Conservation (phyloP, 2,329 filamentous ascomycete species). For the Calcarisporium arbuscula region DNA sequence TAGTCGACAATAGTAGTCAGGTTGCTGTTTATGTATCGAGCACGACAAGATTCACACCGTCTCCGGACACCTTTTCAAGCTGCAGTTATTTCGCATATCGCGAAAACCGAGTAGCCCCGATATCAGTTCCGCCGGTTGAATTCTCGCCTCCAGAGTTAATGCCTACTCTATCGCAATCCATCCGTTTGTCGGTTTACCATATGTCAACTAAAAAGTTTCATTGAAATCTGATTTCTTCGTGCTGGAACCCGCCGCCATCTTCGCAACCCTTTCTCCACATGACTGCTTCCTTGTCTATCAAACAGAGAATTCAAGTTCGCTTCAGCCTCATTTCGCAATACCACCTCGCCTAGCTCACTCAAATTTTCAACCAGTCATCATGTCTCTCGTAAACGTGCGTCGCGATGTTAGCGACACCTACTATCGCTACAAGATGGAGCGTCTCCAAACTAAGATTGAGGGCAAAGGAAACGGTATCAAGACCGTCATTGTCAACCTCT, state of each 20-base stretch:
- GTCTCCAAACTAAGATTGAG: constrained; percentile 97
- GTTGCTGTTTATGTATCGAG: constrained; percentile 95
- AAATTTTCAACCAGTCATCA: constrained; percentile 47
- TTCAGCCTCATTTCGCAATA: not conserved
- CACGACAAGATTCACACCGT: constrained; percentile 81
- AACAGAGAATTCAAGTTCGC: not conserved
- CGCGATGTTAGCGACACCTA: constrained; percentile 97
- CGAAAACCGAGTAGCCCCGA: constrained; percentile 88
- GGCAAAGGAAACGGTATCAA: constrained; percentile 99
- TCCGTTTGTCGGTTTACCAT: constrained; percentile 42
- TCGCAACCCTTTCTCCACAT: constrained; percentile 1
- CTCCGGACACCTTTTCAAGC: constrained; percentile 93
- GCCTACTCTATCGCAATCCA: constrained; percentile 46
- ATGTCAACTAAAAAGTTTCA: constrained; percentile 49
- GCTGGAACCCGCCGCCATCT: constrained; percentile 19
- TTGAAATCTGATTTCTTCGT: constrained; percentile 47
- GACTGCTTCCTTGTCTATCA: not conserved
- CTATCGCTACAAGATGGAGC: constrained; percentile 99
- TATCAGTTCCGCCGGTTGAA: constrained; percentile 91
- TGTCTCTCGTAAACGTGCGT: constrained; percentile 98
- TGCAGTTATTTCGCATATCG: constrained; percentile 95
- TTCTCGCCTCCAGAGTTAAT: constrained; percentile 44
- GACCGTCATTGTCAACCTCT: constrained; percentile 93
- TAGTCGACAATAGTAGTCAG: constrained; percentile 24
- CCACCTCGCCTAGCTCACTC: not conserved